phyloP scores from a whole-genome alignment of 1,139 yeast species.

The Meyerozyma guilliermondii region DNA sequence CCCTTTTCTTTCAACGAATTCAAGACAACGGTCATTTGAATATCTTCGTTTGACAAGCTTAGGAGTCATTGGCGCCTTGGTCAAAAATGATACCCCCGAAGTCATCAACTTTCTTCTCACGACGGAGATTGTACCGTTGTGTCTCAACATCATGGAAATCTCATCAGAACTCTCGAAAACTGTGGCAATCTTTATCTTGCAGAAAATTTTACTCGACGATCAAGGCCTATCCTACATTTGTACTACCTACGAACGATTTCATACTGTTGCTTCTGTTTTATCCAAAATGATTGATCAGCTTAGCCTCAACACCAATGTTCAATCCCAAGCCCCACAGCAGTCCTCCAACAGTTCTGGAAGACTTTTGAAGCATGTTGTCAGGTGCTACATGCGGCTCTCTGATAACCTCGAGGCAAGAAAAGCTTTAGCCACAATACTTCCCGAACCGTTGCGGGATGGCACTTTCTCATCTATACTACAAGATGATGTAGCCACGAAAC shows the following conservation, averaged over 20 bases:
- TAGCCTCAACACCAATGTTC: conserved; percentile 40
- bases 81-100: conserved; percentile 92
- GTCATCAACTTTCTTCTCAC: conserved; percentile 86
- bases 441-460: conserved; percentile 87
- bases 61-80: conserved; percentile 96
- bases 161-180: conserved; percentile 93
- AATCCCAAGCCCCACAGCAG: conserved; percentile 16
- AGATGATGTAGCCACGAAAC: conserved; percentile 85
- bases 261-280: conserved; percentile 87
- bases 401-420: conserved; percentile 90
- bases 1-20: conserved; percentile 89
- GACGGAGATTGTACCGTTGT: conserved; percentile 92
- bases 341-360: conserved; percentile 60
- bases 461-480: conserved; percentile 75
- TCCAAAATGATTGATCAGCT: conserved; percentile 87
- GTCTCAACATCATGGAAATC: conserved; percentile 91
- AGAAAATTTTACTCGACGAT: conserved; percentile 87
- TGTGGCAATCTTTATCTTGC: conserved; percentile 92
- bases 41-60: conserved; percentile 86
- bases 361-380: conserved; percentile 84
- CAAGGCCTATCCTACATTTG: conserved; percentile 88
- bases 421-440: conserved; percentile 77
- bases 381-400: conserved; percentile 86
- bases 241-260: conserved; percentile 91
- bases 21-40: conserved; percentile 90